These are phyloP conservation scores for Leccinum laetum DNA, from an alignment of 1,284 basidiomycete genomes.

Conservation along the genomic window DNA sequence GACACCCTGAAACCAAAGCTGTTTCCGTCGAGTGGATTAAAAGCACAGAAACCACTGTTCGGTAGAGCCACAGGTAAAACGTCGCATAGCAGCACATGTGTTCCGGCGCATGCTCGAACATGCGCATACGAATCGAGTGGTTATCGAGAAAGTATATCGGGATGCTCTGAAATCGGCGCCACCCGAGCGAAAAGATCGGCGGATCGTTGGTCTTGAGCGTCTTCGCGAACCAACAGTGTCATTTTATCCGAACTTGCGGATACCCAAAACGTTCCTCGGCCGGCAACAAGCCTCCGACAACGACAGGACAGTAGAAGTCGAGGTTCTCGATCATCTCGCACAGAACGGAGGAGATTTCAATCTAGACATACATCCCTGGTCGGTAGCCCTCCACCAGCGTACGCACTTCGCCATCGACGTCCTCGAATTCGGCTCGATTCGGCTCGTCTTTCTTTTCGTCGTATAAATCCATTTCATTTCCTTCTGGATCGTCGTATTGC, in stretches of 20 bases:
- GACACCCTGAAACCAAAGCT: conserved; percentile 84
- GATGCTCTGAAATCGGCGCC: conserved; percentile 94
- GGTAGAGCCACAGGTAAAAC: conserved; percentile 94
- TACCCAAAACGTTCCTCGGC: conserved; percentile 94
- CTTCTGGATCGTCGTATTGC: conserved; percentile 91
- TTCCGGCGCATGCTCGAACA: conserved; percentile 99
- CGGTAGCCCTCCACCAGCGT: conserved; percentile 88
- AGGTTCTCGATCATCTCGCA: conserved; percentile 95
- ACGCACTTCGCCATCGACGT: conserved; percentile 77
- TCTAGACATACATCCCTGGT: conserved; percentile 92
- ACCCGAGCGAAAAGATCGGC: conserved; percentile 93
- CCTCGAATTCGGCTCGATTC: conserved; percentile 87
- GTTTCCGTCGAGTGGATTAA: conserved; percentile 80
- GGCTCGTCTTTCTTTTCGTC: conserved; percentile 89
- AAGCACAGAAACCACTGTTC: conserved; percentile 98
- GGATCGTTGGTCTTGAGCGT: conserved; percentile 99
- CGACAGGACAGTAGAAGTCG: conserved; percentile 87
- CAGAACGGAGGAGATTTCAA: conserved; percentile 85
- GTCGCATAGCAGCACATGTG: conserved; percentile 99
- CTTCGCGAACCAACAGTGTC: conserved; percentile 92
- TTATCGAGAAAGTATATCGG: conserved; percentile 98
- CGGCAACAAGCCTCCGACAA: conserved; percentile 91
- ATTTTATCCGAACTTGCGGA: conserved; percentile 96
- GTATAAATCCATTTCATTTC: conserved; percentile 83
- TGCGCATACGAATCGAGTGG: conserved; percentile 95